Percentiles rank a stretch among this genome's conserved stretches.
phyloP scores from a whole-genome alignment of 495 filamentous ascomycete species.

The Aspergillus sclerotioniger region DNA sequence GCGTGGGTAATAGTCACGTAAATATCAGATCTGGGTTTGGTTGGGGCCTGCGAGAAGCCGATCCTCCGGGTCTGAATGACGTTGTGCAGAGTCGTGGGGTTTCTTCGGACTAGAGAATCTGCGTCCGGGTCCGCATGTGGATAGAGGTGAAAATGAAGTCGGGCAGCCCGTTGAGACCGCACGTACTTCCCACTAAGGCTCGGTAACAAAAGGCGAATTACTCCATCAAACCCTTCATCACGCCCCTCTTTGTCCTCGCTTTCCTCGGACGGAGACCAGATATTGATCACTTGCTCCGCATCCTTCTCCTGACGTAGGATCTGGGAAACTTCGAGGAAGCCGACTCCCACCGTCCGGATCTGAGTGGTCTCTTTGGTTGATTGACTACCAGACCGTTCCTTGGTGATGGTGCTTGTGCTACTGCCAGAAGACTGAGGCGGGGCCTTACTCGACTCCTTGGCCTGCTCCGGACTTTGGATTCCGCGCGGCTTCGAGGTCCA shows the following conservation, averaged over 20 bases:
- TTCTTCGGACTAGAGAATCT: slow-evolving; percentile 74
- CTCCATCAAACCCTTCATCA: slow-evolving; percentile 68
- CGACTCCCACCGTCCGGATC: slow-evolving; percentile 73
- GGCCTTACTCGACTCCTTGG: slow-evolving; percentile 47
- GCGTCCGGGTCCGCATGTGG: slow-evolving; percentile 74
- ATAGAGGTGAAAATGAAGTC: slow-evolving; percentile 72
- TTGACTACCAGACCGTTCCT: slow-evolving; percentile 39
- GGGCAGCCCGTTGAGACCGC: slow-evolving; percentile 65
- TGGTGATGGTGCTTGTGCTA: slow-evolving; percentile 51
- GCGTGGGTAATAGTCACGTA: slow-evolving; percentile 83
- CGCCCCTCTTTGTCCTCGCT: slow-evolving; percentile 51
- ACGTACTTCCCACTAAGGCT: slow-evolving; percentile 71
- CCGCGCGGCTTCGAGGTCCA: slow-evolving; percentile 56
- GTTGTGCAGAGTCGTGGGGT: slow-evolving; percentile 82
- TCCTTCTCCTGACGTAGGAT: slow-evolving; percentile 75
- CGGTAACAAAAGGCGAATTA: slow-evolving; percentile 71
- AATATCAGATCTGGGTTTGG: slow-evolving; percentile 85
- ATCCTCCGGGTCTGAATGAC: slow-evolving; percentile 79
- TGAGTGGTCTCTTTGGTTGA: slow-evolving; percentile 46
- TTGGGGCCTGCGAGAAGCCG: slow-evolving; percentile 92
- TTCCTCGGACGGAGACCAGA: slow-evolving; percentile 70
- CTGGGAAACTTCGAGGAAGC: slow-evolving; percentile 74
- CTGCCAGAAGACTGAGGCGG: slow-evolving; percentile 54
- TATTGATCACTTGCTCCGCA: slow-evolving; percentile 70
- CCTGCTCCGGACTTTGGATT: slow-evolving; percentile 27